Percentiles rank a stretch among this genome's conserved stretches.
Evolutionary conservation across 306 rosid species (phyloP).

Genomic region (Comarum palustre): DNA sequence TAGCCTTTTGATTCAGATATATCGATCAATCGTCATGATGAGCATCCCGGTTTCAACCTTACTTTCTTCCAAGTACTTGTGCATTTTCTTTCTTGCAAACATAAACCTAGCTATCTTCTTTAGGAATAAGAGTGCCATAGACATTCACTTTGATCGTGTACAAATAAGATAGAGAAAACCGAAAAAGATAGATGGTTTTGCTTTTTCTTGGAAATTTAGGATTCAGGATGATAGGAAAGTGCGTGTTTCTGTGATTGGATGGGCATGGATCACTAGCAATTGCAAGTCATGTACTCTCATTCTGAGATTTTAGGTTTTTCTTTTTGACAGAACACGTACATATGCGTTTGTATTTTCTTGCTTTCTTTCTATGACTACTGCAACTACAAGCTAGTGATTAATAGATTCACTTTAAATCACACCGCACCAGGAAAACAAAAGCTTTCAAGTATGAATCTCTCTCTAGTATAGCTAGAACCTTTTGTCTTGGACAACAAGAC

Average conservation of each 20-base stretch:
- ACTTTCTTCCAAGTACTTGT: neutral
- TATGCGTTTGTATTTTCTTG: neutral
- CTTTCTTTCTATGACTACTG: neutral
- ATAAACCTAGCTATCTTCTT: constrained; percentile 32
- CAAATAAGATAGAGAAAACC: constrained; percentile 10
- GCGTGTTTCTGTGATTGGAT: neutral
- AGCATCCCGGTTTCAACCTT: neutral
- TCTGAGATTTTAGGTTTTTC: neutral
- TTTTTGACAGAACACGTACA: neutral
- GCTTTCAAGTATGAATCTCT: neutral
- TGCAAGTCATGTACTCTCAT: too few relatives aligned
- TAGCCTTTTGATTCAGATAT: neutral
- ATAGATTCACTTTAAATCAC: neutral
- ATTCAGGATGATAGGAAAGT: neutral
- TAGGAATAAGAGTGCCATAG: constrained; percentile 35
- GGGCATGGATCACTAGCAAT: neutral
- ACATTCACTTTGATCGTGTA: constrained; percentile 29
- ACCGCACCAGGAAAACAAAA: neutral
- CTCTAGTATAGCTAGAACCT: neutral
- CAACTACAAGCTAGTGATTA: neutral
- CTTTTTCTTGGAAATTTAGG: constrained; percentile 37
- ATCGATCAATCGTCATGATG: neutral
- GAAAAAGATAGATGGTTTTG: constrained; percentile 15
- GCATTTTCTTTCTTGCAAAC: neutral
- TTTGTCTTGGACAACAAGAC: neutral